phyloP scores from a whole-genome alignment of 495 filamentous ascomycete species.

The Acidomyces sp. region DNA sequence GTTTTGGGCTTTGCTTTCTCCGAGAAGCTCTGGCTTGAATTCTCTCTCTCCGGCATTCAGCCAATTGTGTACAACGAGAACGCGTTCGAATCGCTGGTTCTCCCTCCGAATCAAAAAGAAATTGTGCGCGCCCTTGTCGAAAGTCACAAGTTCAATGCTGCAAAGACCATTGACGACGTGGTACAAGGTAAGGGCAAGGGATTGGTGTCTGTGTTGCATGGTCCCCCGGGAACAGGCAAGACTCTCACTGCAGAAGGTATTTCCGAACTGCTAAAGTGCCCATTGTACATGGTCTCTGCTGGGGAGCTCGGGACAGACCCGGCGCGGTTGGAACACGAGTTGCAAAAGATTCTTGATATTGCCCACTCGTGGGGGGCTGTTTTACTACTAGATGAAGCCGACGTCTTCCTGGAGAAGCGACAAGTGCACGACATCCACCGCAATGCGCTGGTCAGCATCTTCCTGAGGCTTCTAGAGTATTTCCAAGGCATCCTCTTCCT shows the following conservation, averaged over 20 bases:
- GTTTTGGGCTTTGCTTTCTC: constrained; percentile 86
- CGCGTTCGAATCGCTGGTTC: constrained; percentile 67
- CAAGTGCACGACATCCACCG: constrained; percentile 33
- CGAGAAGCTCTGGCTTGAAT: constrained; percentile 87
- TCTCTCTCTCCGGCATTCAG: constrained; percentile 67
- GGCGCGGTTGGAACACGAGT: constrained; percentile 60
- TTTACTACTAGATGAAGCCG: constrained; percentile 35
- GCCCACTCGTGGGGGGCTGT: constrained; percentile 74
- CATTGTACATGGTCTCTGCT: constrained; percentile 72
- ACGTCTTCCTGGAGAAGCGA: constrained; percentile 35
- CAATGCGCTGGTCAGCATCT: constrained; percentile 34
- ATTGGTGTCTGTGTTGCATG: constrained; percentile 63
- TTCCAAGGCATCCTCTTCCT: constrained; percentile 73
- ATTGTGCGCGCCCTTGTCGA: constrained; percentile 72
- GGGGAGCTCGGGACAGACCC: constrained; percentile 74
- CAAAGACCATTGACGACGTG: constrained; percentile 72
- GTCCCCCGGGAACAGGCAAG: constrained; percentile 66
- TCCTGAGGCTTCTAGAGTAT: constrained; percentile 44
- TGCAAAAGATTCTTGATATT: constrained; percentile 76
- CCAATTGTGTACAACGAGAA: constrained; percentile 72
- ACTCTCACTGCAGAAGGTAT: constrained; percentile 83
- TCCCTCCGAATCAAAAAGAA: constrained; percentile 61
- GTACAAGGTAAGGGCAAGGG: constrained; percentile 69
- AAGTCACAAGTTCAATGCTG: constrained; percentile 67
- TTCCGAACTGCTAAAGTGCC: constrained; percentile 66